These are phyloP conservation scores for Tricharina praecox DNA, from an alignment of 495 filamentous ascomycete genomes.

Conservation along the genomic window DNA sequence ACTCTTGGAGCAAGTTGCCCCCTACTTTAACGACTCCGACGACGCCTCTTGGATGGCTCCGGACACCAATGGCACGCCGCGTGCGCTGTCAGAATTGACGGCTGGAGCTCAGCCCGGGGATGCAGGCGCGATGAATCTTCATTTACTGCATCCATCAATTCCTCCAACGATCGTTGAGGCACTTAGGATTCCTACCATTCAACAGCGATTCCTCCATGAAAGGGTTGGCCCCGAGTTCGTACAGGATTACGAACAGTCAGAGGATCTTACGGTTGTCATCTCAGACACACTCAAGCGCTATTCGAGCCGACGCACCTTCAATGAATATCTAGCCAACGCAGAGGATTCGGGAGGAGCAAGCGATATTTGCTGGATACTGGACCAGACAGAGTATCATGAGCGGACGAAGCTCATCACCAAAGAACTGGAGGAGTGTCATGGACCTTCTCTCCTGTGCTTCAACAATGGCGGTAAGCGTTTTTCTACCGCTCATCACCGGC, in stretches of 20 bases:
- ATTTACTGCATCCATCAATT: slow-evolving; percentile 25
- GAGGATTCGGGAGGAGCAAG: slow-evolving; percentile 29
- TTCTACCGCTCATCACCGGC: too few relatives aligned
- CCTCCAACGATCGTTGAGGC: slow-evolving; percentile 13
- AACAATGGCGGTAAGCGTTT: slow-evolving; percentile 29
- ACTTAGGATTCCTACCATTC: slow-evolving; percentile 26
- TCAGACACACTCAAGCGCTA: slow-evolving; percentile 30
- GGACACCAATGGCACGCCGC: slow-evolving; percentile 10
- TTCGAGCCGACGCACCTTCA: slow-evolving; percentile 28
- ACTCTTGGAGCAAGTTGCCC: slow-evolving; percentile 14
- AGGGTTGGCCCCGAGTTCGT: slow-evolving; percentile 26
- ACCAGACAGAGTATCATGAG: slow-evolving; percentile 16
- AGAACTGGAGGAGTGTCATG: slow-evolving; percentile 26
- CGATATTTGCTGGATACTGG: slow-evolving; percentile 28
- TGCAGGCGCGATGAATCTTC: neutral
- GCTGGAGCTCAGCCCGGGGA: slow-evolving; percentile 6
- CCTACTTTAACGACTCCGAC: slow-evolving; percentile 6
- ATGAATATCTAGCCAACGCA: slow-evolving; percentile 33
- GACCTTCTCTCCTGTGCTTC: slow-evolving; percentile 29
- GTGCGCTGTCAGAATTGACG: slow-evolving; percentile 15
- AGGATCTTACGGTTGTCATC: slow-evolving; percentile 27
- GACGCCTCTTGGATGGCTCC: slow-evolving; percentile 15
- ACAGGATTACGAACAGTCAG: slow-evolving; percentile 30
- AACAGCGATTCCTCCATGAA: slow-evolving; percentile 23
- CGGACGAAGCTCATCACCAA: slow-evolving; percentile 16